phyloP scores from a whole-genome alignment of 495 filamentous ascomycete species.

The Wilcoxina mikolae region DNA sequence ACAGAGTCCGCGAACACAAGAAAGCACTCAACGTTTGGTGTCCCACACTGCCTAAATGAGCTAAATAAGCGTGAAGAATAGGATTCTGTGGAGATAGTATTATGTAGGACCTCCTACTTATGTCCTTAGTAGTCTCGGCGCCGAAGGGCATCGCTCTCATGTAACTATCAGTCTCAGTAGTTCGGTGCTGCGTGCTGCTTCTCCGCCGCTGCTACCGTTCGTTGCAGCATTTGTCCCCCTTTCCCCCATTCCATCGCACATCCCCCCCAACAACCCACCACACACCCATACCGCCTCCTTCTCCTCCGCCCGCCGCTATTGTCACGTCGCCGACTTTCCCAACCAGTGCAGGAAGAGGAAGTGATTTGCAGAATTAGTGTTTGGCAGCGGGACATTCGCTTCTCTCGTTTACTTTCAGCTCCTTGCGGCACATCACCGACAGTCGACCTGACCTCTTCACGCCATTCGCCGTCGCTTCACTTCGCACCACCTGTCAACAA shows the following conservation, averaged over 20 bases:
- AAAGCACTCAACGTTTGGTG: too few species aligned
- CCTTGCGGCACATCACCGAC: background rate
- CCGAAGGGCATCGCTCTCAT: too few species aligned
- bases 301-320: background rate
- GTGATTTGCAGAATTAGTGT: conserved; percentile 1
- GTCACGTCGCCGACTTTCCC: background rate
- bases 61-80: too few species aligned
- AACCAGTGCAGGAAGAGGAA: background rate
- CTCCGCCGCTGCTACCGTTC: background rate
- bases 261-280: conserved; percentile 11
- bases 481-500: conserved; percentile 12
- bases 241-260: conserved; percentile 20
- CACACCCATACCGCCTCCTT: conserved; percentile 18
- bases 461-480: background rate
- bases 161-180: too few species aligned
- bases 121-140: too few species aligned
- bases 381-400: background rate
- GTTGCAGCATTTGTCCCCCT: conserved; percentile 15
- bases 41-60: too few species aligned
- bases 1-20: too few species aligned
- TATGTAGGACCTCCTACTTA: too few species aligned
- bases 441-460: background rate
- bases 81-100: too few species aligned
- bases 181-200: too few species aligned
- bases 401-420: background rate